A percentile compares a stretch with the other conserved stretches of the same genome.
Evolutionary conservation across 2,329 filamentous ascomycete species (phyloP).

Genomic region (Hortaea sp.): DNA sequence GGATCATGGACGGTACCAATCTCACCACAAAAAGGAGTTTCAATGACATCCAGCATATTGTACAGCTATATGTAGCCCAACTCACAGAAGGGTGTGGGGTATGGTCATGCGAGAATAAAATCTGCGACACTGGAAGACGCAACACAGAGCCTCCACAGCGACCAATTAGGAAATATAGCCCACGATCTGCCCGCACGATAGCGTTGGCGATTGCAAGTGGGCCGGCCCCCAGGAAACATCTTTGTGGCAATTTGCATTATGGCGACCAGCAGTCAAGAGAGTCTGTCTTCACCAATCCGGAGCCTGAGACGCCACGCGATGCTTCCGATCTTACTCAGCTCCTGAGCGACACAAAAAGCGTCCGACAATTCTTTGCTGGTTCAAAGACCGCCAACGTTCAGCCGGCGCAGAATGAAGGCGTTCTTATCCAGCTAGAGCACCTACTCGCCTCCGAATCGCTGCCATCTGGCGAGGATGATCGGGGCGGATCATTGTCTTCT

Average conservation of each 20-base stretch:
- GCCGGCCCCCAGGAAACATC: slow-evolving; percentile 57
- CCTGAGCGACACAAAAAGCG: slow-evolving; percentile 27
- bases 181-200: slow-evolving; percentile 67
- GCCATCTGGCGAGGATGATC: no score
- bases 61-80: slow-evolving; percentile 47
- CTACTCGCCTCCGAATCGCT: no score
- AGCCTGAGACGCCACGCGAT: slow-evolving; percentile 29
- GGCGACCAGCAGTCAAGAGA: no score
- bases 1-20: no score
- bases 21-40: no score
- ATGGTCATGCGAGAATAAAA: slow-evolving; percentile 55
- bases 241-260: slow-evolving; percentile 40
- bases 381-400: neutral
- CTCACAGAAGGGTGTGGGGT: slow-evolving; percentile 66
- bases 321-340: slow-evolving; percentile 51
- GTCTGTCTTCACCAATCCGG: no score
- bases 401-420: neutral
- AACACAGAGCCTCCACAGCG: slow-evolving; percentile 46
- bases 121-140: slow-evolving; percentile 67
- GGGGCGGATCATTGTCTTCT: no score
- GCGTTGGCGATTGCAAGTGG: slow-evolving; percentile 68
- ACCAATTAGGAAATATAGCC: slow-evolving; percentile 66
- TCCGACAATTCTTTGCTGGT: neutral
- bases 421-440: no score
- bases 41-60: neutral